Base-by-base conservation (phyloP, 2,329 filamentous ascomycete species). In the Arthrobotrys conoides region DNA sequence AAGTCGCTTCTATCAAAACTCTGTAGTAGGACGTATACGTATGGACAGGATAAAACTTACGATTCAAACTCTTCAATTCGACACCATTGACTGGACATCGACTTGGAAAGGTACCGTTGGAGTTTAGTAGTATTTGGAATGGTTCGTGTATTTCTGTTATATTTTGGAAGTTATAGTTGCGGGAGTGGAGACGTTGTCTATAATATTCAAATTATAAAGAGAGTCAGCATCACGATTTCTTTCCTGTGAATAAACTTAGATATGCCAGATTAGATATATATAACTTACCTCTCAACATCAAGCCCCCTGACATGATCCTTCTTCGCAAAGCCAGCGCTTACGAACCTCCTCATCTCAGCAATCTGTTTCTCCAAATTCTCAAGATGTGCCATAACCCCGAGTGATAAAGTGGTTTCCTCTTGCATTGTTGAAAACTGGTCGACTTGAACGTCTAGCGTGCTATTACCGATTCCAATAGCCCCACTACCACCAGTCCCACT, bases 111-210 rank as follows among this genome's bases (percentile, higher is more conserved):
- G 80, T 69, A 9, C 81, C 81, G 30, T 18, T 69, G 0, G 73
- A 80, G 3, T 53, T 64, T n/a, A 80, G 80, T 12, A 82, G 71
- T 8, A 76, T 27, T n/a, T 76, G 24, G 49, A 82, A 82, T 14
- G 59, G 51, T 41, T 82, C 81, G 16, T 81, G 70, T 0, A 82
- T 63, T 27, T 82, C 81, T 9, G 81, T 82, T 27, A 81, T 33
- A 55, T 81, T 67, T 44, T 72, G 49, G 22, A 75, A 75, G 66
- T 82, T 82, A 69, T 71, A 79, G 64, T 80, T 80, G 6, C 81
- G 64, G 18, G 69, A 70, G 36, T 80, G 64, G 36, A 82, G 76
- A n/a, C 81, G 76, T n/a, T 72, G 68, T 20, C 81, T 82, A 10
- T 20, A 4, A 20, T n/a, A 20, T 46, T 46, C 44, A 46, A 46